Conservation (phyloP, 129 eudicot species). For the Helianthus tuberosus region DNA sequence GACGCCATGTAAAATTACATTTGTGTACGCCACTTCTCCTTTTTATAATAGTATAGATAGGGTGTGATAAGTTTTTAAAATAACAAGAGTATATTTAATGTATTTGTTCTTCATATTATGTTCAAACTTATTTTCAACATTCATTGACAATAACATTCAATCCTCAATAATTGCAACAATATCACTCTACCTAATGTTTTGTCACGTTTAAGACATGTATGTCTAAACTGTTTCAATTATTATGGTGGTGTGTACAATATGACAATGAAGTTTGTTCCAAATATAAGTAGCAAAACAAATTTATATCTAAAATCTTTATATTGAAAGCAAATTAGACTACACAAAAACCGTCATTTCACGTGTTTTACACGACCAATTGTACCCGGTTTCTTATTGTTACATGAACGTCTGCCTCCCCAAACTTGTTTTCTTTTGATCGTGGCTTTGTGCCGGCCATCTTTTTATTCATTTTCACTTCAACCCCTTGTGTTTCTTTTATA, state of each 20-base stretch:
- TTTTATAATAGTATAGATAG: too few species aligned
- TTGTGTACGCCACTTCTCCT: too few species aligned
- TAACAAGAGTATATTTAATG: too few species aligned
- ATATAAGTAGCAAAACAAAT: neutral
- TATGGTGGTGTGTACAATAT: neutral
- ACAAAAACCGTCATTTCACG: neutral
- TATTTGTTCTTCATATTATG: neutral
- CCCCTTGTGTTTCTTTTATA: neutral
- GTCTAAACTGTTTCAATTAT: slow-evolving; percentile 1
- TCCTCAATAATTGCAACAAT: slow-evolving; percentile 1
- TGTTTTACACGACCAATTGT: slow-evolving; percentile 13
- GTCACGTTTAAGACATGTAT: slow-evolving; percentile 23
- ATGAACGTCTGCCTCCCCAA: neutral
- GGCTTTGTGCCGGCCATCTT: neutral
- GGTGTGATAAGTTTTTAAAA: neutral
- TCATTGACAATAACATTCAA: neutral
- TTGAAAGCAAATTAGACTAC: neutral
- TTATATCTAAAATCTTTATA: neutral
- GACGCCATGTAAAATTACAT: too few species aligned
- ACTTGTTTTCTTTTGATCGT: neutral
- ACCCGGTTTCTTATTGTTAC: slow-evolving; percentile 8
- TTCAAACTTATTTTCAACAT: slow-evolving; percentile 11
- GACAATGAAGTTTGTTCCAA: slow-evolving; percentile 12
- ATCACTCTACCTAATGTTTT: slow-evolving; percentile 15
- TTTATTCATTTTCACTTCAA: neutral